Base-by-base conservation (phyloP, 2,329 filamentous ascomycete genomes). In the Chrysoporthe austroafricana region DNA sequence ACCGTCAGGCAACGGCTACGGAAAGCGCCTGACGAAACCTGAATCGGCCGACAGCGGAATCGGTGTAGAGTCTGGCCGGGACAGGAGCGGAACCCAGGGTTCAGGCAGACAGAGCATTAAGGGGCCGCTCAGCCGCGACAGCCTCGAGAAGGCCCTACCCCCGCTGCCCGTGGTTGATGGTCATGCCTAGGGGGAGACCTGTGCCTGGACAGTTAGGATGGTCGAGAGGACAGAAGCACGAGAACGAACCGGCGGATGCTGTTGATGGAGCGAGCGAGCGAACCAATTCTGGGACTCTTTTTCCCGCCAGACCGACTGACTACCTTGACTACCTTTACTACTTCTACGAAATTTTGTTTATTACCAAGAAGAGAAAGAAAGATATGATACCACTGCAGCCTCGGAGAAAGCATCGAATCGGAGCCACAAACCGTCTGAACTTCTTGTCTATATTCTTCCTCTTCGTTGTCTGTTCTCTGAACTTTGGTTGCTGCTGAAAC, bases 111-210 rank as follows among this genome's bases (percentile, higher is more conserved):
- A 26, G 6, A 18, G 50, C 14, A 71, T 77, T 4, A 77, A 73
- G 67, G 73, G 80, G 54, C 78, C 77, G 69, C 73, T 86, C 67
- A 86, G 85, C 75, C 83, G 82, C 59, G 84, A 86, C 52, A 88
- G 86, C 71, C 77, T 89, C 56, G 85, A 89, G 71, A 90, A 90
- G 77, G 82, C 83, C 13, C 76, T 90, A 59, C 88, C 87, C 7
- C 85, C 86, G 3, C 75, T 90, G 57, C 88, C 88, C 1, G 70
- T 68, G 7, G 48, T 72, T 14, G 67, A 70, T 58, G 72, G 73
- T 59, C 66, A 36, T 46, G 69, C 63, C 5, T 72, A 71, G 54
- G 63, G 16, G 34, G 54, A 48, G 54, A 63, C 61, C 61, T 63
- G 61, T 56, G 32, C 61, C 61, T 63, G 61, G 61, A 63, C 61